Conservation (phyloP, 1,284 basidiomycete genomes). For the Ustilago bromivora region DNA sequence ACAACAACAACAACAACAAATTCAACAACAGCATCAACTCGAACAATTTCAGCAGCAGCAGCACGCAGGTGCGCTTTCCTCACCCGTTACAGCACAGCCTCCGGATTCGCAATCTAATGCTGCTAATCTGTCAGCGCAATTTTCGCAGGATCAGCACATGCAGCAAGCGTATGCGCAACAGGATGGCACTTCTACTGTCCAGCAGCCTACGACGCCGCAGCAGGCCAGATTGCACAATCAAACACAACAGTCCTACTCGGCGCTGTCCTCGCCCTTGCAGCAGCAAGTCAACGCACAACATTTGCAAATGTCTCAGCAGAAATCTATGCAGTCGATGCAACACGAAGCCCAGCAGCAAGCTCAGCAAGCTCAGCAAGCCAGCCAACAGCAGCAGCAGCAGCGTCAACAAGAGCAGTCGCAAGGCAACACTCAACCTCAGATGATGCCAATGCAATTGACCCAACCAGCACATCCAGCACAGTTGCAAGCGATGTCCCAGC, state of each 20-base stretch:
- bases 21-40: constrained; percentile 11
- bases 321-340: constrained; percentile 26
- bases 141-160: constrained; percentile 9
- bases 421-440: constrained; percentile 15
- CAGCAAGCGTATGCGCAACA: constrained; percentile 18
- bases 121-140: constrained; percentile 10
- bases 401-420: constrained; percentile 12
- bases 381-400: constrained; percentile 11
- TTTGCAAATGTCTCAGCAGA: constrained; percentile 20
- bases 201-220: constrained; percentile 25
- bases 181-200: not conserved
- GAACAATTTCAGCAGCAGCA: constrained; percentile 29
- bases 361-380: constrained; percentile 1
- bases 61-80: constrained; percentile 13
- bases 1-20: constrained; percentile 11
- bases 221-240: constrained; percentile 25
- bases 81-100: constrained; percentile 27
- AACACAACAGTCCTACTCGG: constrained; percentile 21
- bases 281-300: constrained; percentile 27
- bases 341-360: constrained; percentile 24
- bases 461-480: constrained; percentile 21
- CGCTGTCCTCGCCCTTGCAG: constrained; percentile 36
- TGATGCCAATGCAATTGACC: constrained; percentile 36
- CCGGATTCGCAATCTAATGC: constrained; percentile 3
- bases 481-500: constrained; percentile 25